Percentiles rank a stretch among this genome's conserved stretches.
phyloP scores from a whole-genome alignment of 139 green algal genomes.

The Chlamydomonas asymmetrica region DNA sequence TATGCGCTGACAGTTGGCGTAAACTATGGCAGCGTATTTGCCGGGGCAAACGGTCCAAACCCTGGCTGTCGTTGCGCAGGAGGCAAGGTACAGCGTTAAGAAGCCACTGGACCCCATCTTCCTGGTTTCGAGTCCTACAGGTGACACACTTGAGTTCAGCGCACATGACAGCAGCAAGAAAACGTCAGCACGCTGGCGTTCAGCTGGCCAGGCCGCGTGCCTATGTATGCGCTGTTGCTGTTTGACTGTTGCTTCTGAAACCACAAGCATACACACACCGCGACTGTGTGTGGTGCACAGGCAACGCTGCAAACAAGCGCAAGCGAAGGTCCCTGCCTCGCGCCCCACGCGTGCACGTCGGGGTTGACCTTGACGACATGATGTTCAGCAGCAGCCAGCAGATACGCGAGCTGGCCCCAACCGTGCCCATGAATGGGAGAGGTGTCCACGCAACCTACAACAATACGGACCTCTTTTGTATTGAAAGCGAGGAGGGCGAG shows the following conservation, averaged over 20 bases:
- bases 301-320: constrained; percentile 2
- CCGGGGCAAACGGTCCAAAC: not conserved
- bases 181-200: not conserved
- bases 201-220: constrained; percentile 6
- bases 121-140: not conserved
- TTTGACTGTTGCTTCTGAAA: no score
- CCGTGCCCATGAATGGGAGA: no score
- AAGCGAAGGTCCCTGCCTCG: constrained; percentile 20
- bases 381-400: constrained; percentile 55
- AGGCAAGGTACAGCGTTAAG: not conserved
- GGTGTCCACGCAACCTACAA: no score
- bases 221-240: constrained; percentile 3
- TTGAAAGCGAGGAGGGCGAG: no score
- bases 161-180: no score
- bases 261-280: no score
- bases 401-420: constrained; percentile 31
- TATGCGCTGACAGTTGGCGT: not conserved
- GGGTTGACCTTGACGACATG: constrained; percentile 28
- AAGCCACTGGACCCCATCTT: constrained; percentile 16
- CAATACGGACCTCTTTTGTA: no score
- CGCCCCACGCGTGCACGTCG: constrained; percentile 8
- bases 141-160: no score
- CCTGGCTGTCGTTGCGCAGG: not conserved
- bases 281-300: no score
- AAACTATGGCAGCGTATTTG: not conserved